Conservation (phyloP, 352 stramenopile genomes). For the Aphanomyces cochlioides region DNA sequence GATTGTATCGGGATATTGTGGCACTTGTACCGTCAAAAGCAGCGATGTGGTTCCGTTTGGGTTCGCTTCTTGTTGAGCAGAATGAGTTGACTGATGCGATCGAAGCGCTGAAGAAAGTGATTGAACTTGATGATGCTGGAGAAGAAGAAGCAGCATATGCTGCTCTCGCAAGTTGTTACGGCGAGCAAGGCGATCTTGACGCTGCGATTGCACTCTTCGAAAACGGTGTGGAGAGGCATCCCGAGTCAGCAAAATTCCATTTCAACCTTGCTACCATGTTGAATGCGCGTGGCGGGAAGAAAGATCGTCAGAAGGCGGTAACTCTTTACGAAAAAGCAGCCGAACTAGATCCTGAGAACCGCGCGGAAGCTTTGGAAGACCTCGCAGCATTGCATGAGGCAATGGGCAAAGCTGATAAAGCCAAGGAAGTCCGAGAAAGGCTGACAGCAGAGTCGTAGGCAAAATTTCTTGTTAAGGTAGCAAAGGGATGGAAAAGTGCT, state of each 20-base stretch:
- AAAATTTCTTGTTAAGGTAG: not conserved
- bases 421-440: not conserved
- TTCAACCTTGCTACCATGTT: constrained; percentile 71
- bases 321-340: constrained; percentile 48
- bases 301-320: constrained; percentile 31
- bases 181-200: constrained; percentile 52
- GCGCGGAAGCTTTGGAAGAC: constrained; percentile 50
- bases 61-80: constrained; percentile 33
- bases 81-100: constrained; percentile 38
- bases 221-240: constrained; percentile 39
- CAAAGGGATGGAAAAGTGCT: constrained; percentile 46
- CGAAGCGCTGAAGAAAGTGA: constrained; percentile 39
- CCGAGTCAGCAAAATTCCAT: constrained; percentile 50
- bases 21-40: constrained; percentile 39
- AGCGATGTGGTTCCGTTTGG: constrained; percentile 54
- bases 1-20: constrained; percentile 43
- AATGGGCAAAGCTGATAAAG: constrained; percentile 26
- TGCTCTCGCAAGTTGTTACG: constrained; percentile 51
- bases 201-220: constrained; percentile 48
- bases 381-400: constrained; percentile 40
- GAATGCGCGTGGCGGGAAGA: constrained; percentile 39
- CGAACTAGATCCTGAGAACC: constrained; percentile 39
- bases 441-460: too few species aligned
- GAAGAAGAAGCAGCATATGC: constrained; percentile 40
- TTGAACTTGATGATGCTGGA: constrained; percentile 45